Percentiles rank a stretch among this genome's conserved stretches.
Evolutionary conservation across 305 asterid genomes (phyloP).

Genomic region (Coffea humblotiana): DNA sequence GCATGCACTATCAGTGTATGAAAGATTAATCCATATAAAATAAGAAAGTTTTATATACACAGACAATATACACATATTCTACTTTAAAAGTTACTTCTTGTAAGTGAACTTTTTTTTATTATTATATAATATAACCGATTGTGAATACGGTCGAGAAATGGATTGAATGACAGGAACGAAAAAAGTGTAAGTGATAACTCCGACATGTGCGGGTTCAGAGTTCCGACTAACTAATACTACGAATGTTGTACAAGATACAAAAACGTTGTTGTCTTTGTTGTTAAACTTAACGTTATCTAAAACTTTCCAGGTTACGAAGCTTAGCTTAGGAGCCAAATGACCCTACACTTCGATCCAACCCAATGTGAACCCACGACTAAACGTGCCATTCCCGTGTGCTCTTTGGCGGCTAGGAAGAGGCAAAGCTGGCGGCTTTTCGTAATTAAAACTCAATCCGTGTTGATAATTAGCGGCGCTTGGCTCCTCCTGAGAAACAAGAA

Average conservation of each 20-base stretch:
- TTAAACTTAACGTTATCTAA: not conserved
- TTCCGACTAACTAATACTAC: not conserved
- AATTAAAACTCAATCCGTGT: not conserved
- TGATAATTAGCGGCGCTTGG: not conserved
- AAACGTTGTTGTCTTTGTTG: not conserved
- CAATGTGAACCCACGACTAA: not conserved
- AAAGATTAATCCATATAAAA: no score
- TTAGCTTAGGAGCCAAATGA: not conserved
- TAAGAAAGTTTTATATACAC: no score
- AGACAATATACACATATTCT: no score
- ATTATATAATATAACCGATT: no score
- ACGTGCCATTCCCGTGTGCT: not conserved
- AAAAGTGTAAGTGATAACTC: no score
- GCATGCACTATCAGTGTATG: no score
- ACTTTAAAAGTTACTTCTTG: no score
- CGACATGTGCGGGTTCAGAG: no score
- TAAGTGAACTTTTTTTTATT: no score
- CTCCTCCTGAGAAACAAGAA: no score
- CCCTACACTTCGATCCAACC: not conserved
- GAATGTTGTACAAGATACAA: not conserved
- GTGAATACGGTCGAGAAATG: no score
- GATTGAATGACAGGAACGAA: no score
- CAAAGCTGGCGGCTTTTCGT: slow-evolving; percentile 23
- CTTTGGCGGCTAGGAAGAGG: slow-evolving; percentile 32
- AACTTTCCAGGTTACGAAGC: not conserved